A percentile compares a stretch with the other conserved stretches of the same genome.
phyloP scores from a whole-genome alignment of 2,329 filamentous ascomycete species.

The Ophiostoma fasciatum region DNA sequence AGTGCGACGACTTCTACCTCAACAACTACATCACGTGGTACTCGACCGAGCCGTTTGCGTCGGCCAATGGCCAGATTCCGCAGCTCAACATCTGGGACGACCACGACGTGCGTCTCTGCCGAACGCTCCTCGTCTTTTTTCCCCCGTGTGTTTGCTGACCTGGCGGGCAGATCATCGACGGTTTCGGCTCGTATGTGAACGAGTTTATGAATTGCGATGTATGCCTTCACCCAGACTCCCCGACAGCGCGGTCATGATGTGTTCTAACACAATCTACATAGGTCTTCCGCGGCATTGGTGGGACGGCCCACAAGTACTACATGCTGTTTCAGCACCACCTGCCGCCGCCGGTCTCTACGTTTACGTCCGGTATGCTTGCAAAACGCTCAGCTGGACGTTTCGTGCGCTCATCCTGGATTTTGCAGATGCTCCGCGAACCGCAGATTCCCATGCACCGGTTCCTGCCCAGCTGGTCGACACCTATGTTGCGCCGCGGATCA shows the following conservation, averaged over 20 bases:
- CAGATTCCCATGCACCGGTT: conserved; percentile 26
- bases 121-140: background rate
- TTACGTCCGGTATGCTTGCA: conserved; percentile 48
- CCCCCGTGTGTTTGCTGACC: conserved; percentile 19
- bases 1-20: conserved; percentile 82
- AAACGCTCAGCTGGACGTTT: background rate
- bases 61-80: conserved; percentile 79
- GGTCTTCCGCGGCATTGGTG: conserved; percentile 84
- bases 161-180: conserved; percentile 59
- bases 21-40: conserved; percentile 65
- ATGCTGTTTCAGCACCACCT: conserved; percentile 94
- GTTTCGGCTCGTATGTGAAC: conserved; percentile 86
- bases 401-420: background rate
- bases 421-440: conserved; percentile 24
- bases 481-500: conserved; percentile 45
- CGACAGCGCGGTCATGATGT: too few species aligned
- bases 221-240: too few species aligned
- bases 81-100: conserved; percentile 99
- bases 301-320: conserved; percentile 94
- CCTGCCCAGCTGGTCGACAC: conserved; percentile 58
- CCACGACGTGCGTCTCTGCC: conserved; percentile 49
- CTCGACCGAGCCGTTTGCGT: conserved; percentile 65
- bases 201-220: conserved; percentile 71
- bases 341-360: conserved; percentile 71
- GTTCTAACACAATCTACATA: conserved; percentile 20